Evolutionary conservation across 805 yeast species (phyloP).

Genomic region (Schwanniomyces sp.): DNA sequence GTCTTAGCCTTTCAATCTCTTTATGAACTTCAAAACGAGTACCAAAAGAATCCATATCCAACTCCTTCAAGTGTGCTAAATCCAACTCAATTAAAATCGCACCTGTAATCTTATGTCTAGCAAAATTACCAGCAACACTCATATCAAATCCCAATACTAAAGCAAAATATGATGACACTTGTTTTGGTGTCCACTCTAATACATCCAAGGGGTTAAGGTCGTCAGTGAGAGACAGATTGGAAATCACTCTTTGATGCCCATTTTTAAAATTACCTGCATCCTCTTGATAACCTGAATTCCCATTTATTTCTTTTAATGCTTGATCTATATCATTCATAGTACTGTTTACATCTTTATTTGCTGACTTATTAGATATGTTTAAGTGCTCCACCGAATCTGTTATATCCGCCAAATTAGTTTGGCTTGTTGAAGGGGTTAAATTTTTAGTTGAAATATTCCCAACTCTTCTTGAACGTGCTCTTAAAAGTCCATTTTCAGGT

Average conservation of each 20-base stretch:
- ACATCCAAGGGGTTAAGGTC: constrained; percentile 50
- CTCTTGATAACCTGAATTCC: constrained; percentile 9
- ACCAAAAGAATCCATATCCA: constrained; percentile 91
- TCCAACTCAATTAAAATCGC: constrained; percentile 82
- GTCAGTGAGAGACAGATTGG: constrained; percentile 17
- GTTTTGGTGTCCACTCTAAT: constrained; percentile 76
- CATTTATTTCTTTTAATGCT: constrained; percentile 63
- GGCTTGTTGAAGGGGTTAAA: constrained; percentile 11
- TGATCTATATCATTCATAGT: constrained; percentile 73
- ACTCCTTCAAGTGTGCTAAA: constrained; percentile 80
- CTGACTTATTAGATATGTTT: constrained; percentile 11
- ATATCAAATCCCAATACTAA: constrained; percentile 68
- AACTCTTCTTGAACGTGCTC: constrained; percentile 57
- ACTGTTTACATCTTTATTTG: constrained; percentile 41
- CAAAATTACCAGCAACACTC: constrained; percentile 75
- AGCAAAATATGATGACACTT: constrained; percentile 78
- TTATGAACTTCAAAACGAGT: constrained; percentile 90
- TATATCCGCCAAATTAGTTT: constrained; percentile 6
- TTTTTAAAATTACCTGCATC: background rate
- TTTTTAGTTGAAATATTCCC: constrained; percentile 7
- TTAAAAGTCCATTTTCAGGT: constrained; percentile 14
- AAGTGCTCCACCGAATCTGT: constrained; percentile 7
- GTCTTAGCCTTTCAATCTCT: constrained; percentile 72
- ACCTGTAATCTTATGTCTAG: constrained; percentile 87
- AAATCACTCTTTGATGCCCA: constrained; percentile 8